Base-by-base conservation (phyloP, 2,329 filamentous ascomycete genomes). In the Pyrenochaeta sp. region DNA sequence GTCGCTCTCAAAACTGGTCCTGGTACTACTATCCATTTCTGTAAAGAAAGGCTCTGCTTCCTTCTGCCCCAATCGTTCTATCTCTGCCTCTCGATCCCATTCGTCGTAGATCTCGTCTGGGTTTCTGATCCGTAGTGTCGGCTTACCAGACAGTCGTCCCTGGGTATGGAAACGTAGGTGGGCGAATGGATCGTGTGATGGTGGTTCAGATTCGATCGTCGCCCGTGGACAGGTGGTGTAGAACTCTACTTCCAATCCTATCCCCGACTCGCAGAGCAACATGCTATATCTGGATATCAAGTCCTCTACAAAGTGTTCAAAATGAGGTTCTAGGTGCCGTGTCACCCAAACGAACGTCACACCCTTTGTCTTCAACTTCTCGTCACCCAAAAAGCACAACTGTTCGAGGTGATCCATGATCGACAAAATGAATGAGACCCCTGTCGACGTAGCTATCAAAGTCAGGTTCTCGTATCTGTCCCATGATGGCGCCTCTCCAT, bases 371-470 rank as follows among this genome's bases (percentile, higher is more conserved):
- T 14, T 48, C 1, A 68, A 21, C 1, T 42, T n/a, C 1, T 39
- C 14, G 1, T 36, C 17, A 0, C 51, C 48, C 2, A 48, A 49
- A 15, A 62, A 54, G 30, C 60, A 64, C 7, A 67, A 15, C 31
- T 67, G 62, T 31, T 64, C 63, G 0, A 72, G 50, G 27, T 68
- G 64, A 17, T 70, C 63, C 33, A 72, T 42, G 5, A 71, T 61
- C 1, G 68, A 60, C 0, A 72, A 36, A 0, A 54, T 57, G 30
- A 71, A 71, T 0, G 68, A 66, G 1, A 71, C 64, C 1, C 69
- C 69, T 2, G 67, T 67, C 10, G 67, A 68, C 1, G 64, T 63
- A 1, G 63, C 52, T 10, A 72, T 23, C 2, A 72, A 45, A 6
- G 67, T 29, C 0, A 72, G 44, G 12, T 61, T 62, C 27, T 67